These are phyloP conservation scores for Aciculosporium take DNA, from an alignment of 2,329 filamentous ascomycete genomes.

Conservation along the genomic window DNA sequence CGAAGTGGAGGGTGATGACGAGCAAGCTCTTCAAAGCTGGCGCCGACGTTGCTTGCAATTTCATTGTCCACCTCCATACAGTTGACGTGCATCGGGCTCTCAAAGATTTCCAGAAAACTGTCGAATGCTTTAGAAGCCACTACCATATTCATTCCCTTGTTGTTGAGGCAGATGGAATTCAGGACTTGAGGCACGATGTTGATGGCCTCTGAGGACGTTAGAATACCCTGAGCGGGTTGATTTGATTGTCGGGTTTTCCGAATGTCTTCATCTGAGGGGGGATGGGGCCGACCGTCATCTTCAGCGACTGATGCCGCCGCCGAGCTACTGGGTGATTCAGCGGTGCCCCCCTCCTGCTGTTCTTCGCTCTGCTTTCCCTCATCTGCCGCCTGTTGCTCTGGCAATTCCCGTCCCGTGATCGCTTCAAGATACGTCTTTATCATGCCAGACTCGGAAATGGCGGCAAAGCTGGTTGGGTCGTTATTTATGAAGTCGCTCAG, in stretches of 20 bases:
- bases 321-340: slow-evolving; percentile 25
- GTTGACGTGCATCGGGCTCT: slow-evolving; percentile 78
- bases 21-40: slow-evolving; percentile 83
- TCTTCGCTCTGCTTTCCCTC: slow-evolving; percentile 17
- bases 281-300: slow-evolving; percentile 31
- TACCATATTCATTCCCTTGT: slow-evolving; percentile 75
- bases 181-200: slow-evolving; percentile 75
- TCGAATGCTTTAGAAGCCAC: slow-evolving; percentile 69
- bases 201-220: slow-evolving; percentile 82
- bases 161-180: slow-evolving; percentile 86
- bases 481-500: slow-evolving; percentile 96
- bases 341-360: slow-evolving; percentile 20
- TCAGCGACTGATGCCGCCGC: slow-evolving; percentile 24
- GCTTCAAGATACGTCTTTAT: slow-evolving; percentile 76
- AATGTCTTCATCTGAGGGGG: slow-evolving; percentile 36
- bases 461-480: slow-evolving; percentile 91
- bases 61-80: slow-evolving; percentile 61
- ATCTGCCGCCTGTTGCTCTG: slow-evolving; percentile 15
- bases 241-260: slow-evolving; percentile 27
- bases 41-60: slow-evolving; percentile 60
- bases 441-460: slow-evolving; percentile 86
- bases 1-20: slow-evolving; percentile 83
- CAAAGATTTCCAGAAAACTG: slow-evolving; percentile 90
- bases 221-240: slow-evolving; percentile 53
- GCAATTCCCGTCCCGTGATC: slow-evolving; percentile 45